Base-by-base conservation (phyloP, 768 basidiomycete species). In the Lentinula boryana region DNA sequence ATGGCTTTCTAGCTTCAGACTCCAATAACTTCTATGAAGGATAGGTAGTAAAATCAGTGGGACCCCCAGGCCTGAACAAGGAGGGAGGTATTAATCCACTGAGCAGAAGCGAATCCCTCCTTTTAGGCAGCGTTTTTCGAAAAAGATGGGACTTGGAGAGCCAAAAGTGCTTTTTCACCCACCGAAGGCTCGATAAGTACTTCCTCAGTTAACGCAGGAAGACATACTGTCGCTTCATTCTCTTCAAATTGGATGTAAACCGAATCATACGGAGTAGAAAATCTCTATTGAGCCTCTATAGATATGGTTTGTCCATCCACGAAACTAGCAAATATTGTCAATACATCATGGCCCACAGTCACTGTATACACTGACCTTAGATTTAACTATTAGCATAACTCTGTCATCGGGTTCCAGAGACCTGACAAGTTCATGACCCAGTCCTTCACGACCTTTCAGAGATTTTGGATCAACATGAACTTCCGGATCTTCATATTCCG, bases 341-440 rank as follows among this genome's bases (percentile, higher is more conserved):
- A 36, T 13, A 46, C 16, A 31, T 23, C 8, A 33, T 36, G 15
- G 31, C 16, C 16, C 13, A 9, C 2, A 18, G 23, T 13, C 18
- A 35, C 3, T 0, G 1, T 7, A 43, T 33, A 23, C 6, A 16
- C 57, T 15, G 7, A 58, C 57, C 46, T 58, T 46, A 5, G 57
- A 43, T 18, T 58, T 58, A 5, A 46, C 57, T 35, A 58, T 33
- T 10, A 58, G 43, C 57, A 50, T 36, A n/a, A 58, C 46, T 32
- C 18, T 46, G 15, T 58, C 57, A 6, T 44, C 57, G 18, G 57
- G 57, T 38, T 48, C 16, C 27, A 58, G 18, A 23, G 48, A 36
- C 31, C 44, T 27, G 16, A 58, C 21, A 12, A 58, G 44, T 18
- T 58, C 57, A 46, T 58, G 57, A 4, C 57, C 57, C 12, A 58